These are phyloP conservation scores for Anethum foeniculum DNA, from an alignment of 140 eudicot species.

Conservation along the genomic window DNA sequence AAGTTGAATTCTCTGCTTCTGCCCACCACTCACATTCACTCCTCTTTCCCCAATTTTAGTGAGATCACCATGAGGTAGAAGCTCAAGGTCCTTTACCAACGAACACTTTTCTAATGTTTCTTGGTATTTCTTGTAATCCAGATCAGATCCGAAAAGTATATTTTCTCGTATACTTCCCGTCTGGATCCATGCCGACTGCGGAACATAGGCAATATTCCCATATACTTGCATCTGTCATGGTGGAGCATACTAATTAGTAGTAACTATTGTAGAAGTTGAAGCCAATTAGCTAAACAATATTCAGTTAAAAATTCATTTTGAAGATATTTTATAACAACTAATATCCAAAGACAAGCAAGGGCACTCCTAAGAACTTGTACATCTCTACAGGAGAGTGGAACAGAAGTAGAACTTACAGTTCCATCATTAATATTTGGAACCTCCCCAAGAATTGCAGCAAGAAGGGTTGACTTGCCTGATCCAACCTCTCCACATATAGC, in stretches of 20 bases:
- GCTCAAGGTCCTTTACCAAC: constrained; percentile 72
- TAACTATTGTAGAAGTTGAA: not conserved
- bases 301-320: not conserved
- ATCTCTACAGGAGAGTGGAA: not conserved
- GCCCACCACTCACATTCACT: constrained; percentile 96
- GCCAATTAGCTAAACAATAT: not conserved
- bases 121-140: constrained; percentile 61
- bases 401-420: constrained; percentile 46
- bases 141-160: constrained; percentile 61
- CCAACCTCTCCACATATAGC: constrained; percentile 98
- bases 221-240: constrained; percentile 54
- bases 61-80: constrained; percentile 66
- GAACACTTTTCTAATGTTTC: constrained; percentile 68
- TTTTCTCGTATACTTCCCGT: constrained; percentile 86
- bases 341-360: not conserved
- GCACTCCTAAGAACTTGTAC: not conserved
- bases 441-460: constrained; percentile 90
- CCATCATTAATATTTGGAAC: constrained; percentile 60
- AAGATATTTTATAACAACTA: not conserved
- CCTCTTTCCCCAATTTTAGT: constrained; percentile 98
- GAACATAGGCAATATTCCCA: constrained; percentile 84
- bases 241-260: not conserved
- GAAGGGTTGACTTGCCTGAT: constrained; percentile 87
- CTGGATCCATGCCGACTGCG: constrained; percentile 98
- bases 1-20: constrained; percentile 91